Evolutionary conservation across 331 rosid genomes (phyloP).

Genomic region (Quercus phellos): DNA sequence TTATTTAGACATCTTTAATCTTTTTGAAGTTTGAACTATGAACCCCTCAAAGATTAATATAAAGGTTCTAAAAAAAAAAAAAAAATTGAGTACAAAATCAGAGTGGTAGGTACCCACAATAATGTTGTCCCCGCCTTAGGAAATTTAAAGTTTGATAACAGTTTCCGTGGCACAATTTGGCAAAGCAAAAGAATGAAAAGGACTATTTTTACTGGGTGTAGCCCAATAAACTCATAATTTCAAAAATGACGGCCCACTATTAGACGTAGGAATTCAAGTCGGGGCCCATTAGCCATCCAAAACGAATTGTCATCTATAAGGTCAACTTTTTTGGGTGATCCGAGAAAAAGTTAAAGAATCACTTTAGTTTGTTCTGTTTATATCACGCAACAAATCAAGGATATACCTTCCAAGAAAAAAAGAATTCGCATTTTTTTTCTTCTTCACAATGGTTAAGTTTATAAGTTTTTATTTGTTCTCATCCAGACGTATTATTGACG

Average conservation of each 20-base stretch:
- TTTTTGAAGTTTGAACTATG: no score
- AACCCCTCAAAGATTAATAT: no score
- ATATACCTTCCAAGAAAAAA: no score
- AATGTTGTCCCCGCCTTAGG: background rate
- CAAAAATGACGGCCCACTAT: constrained; percentile 10
- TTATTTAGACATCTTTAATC: no score
- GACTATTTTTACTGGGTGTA: no score
- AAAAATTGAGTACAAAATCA: background rate
- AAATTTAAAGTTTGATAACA: background rate
- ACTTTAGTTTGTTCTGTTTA: background rate
- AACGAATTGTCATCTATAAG: no score
- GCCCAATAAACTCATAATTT: background rate
- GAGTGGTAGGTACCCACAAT: background rate
- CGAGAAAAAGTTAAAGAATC: background rate
- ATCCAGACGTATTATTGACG: no score
- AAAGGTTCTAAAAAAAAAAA: no score
- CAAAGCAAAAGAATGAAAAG: background rate
- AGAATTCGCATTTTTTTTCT: no score
- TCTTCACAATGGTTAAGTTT: no score
- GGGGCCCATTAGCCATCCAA: background rate
- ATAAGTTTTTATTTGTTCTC: no score
- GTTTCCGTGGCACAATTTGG: background rate
- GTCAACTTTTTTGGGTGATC: no score
- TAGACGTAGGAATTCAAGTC: background rate
- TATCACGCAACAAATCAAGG: background rate